Evolutionary conservation across 768 basidiomycete species (phyloP), one percentile per base, ranked within the genome.

Genomic region (Terana coerulea): DNA sequence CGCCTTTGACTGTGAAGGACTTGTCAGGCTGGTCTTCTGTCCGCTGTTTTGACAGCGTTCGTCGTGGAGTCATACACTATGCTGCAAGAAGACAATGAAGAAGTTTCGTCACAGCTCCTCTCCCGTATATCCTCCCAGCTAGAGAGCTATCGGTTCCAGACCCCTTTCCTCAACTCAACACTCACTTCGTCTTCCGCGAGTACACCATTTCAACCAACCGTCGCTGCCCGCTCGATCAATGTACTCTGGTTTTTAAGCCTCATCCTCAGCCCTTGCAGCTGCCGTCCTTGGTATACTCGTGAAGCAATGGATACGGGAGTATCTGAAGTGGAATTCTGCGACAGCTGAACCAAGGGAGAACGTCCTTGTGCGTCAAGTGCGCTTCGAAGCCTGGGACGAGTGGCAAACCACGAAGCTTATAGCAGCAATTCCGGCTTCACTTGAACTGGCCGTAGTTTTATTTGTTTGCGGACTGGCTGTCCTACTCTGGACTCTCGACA

Each of bases 401-500:
- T 67, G 65, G 65, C 28, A 53, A 41, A 53, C 56, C 5, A n/a
- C 36, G 2, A 39, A 22, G 8, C 52, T 60, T n/a, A 54, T 57
- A 8, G 37, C 49, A 11, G 17, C 60, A 7, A 49, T 63, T 3
- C 61, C 61, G 24, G 45, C 55, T 4, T 45, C 60, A 6, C 56
- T 63, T 10, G 57, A 59, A 35, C 12, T 54, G 1, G 55, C 59
- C 15, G 45, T 63, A n/a, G 34, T 59, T 14, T 30, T 63, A 12
- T 63, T 63, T 53, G 39, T 61, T n/a, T 37, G 28, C 15, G 62
- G 60, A 2, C 33, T 63, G 17, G 60, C 67, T 50, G 47, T 51
- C 19, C 43, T 60, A 7, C 47, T 60, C 7, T 60, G 59, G 55
- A 55, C 51, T 2, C 45, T 63, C 5, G 36, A 59, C 33, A 17